A percentile compares a stretch with the other conserved stretches of the same genome.
phyloP scores from a whole-genome alignment of 1,139 yeast genomes.

The Magnusiomyces fungicola region DNA sequence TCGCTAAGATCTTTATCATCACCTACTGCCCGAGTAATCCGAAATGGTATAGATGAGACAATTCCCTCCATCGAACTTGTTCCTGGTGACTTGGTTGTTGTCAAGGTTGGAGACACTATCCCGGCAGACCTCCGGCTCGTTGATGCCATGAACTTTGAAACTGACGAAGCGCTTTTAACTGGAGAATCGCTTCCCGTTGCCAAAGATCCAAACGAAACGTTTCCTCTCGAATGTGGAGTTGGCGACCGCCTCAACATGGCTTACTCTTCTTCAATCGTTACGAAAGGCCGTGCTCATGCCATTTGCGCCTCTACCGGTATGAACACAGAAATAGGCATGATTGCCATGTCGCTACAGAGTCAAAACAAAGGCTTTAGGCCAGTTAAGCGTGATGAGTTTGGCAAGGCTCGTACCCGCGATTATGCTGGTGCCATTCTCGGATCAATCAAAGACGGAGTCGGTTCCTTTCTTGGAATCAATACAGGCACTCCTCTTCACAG shows the following conservation, averaged over 20 bases:
- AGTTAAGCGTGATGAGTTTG: conserved; percentile 33
- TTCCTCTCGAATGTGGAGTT: conserved; percentile 48
- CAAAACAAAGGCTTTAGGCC: conserved; percentile 32
- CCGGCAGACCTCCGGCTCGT: conserved; percentile 69
- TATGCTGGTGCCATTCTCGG: conserved; percentile 42
- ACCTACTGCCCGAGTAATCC: conserved; percentile 62
- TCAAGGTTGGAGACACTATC: conserved; percentile 68
- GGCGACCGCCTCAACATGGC: conserved; percentile 76
- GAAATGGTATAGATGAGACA: conserved; percentile 54
- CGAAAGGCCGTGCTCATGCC: conserved; percentile 73
- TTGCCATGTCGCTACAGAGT: conserved; percentile 56
- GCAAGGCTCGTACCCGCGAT: conserved; percentile 39
- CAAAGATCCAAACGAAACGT: conserved; percentile 43
- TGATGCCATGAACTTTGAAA: conserved; percentile 59
- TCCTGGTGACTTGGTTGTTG: conserved; percentile 65
- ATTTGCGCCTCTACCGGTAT: conserved; percentile 61
- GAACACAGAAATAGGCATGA: conserved; percentile 67
- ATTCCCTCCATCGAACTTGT: conserved; percentile 64
- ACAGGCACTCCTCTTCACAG: conserved; percentile 74
- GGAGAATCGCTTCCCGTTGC: conserved; percentile 77
- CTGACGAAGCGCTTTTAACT: conserved; percentile 73
- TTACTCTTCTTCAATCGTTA: conserved; percentile 60
- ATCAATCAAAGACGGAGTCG: conserved; percentile 47
- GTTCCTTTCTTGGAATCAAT: conserved; percentile 65
- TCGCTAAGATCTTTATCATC: conserved; percentile 61